These are phyloP conservation scores for Colletotrichum musae DNA, from an alignment of 2,329 filamentous ascomycete genomes.

Conservation along the genomic window DNA sequence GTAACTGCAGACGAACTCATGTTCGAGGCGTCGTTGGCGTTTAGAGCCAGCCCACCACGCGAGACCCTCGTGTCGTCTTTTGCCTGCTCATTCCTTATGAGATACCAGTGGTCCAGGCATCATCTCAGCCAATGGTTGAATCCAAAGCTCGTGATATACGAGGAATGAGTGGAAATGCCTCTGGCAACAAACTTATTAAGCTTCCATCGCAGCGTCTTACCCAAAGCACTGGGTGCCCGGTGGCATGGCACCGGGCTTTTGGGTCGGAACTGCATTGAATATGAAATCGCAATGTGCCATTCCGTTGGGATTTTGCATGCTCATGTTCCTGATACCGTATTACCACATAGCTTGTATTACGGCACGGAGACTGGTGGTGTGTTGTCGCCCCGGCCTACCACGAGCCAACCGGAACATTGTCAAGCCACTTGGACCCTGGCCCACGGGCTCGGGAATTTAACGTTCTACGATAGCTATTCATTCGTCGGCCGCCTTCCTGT, in stretches of 20 bases:
- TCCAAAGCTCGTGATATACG: conserved; percentile 6
- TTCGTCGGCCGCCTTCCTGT: no score
- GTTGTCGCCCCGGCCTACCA: not conserved
- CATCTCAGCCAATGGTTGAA: conserved; percentile 10
- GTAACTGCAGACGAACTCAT: no score
- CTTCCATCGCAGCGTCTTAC: conserved; percentile 3
- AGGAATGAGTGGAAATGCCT: not conserved
- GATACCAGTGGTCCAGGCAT: not conserved
- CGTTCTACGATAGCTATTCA: not conserved
- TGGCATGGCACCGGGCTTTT: conserved; percentile 4
- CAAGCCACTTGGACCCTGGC: conserved; percentile 25
- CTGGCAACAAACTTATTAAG: conserved; percentile 13
- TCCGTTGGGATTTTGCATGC: no score
- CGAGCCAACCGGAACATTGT: not conserved
- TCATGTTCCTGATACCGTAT: no score
- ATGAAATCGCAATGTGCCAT: not conserved
- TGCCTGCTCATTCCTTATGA: not conserved
- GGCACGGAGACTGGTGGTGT: not conserved
- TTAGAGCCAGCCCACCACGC: no score
- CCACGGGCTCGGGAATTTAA: conserved; percentile 7
- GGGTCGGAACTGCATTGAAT: not conserved
- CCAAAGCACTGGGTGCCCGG: conserved; percentile 15
- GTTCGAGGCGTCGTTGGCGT: no score
- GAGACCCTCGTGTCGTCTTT: no score
- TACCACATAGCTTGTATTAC: not conserved